Conservation (phyloP, 768 basidiomycete species). For the Austroboletus eburneus region DNA sequence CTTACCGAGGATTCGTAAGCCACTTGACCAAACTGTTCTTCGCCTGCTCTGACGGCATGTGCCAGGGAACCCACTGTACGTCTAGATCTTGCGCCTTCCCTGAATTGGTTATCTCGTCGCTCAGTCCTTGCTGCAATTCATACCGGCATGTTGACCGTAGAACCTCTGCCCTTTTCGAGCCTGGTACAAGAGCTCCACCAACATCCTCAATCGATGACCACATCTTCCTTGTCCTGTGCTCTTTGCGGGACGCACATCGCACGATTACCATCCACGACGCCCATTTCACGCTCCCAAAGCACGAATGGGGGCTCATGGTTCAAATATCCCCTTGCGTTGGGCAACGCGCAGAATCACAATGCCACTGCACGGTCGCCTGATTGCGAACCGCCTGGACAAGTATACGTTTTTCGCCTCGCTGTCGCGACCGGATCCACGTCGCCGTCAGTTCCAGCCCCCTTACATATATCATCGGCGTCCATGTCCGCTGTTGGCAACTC, state of each 20-base stretch:
- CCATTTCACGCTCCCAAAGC: conserved; percentile 31
- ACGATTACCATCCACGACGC: conserved; percentile 39
- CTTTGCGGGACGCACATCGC: conserved; percentile 62
- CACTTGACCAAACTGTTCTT: background rate
- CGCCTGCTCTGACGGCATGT: conserved; percentile 7
- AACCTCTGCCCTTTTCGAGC: no score
- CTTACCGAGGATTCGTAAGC: conserved; percentile 83
- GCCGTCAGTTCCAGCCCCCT: conserved; percentile 20
- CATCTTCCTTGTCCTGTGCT: conserved; percentile 60
- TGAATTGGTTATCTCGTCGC: no score
- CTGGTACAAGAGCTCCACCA: no score
- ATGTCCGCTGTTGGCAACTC: conserved; percentile 26
- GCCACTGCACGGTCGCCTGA: conserved; percentile 32
- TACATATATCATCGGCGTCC: conserved; percentile 30
- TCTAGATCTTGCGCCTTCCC: conserved; percentile 87
- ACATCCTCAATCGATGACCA: conserved; percentile 42
- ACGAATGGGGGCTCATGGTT: conserved; percentile 56
- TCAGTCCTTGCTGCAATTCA: no score
- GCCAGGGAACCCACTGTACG: conserved; percentile 82
- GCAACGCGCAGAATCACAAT: conserved; percentile 22
- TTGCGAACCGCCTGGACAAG: conserved; percentile 37
- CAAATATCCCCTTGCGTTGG: conserved; percentile 46
- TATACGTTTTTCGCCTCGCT: conserved; percentile 68
- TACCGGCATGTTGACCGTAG: no score
- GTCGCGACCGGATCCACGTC: conserved; percentile 22